phyloP scores from a whole-genome alignment of 805 yeast species.

The Cyberlindnera saturnus region DNA sequence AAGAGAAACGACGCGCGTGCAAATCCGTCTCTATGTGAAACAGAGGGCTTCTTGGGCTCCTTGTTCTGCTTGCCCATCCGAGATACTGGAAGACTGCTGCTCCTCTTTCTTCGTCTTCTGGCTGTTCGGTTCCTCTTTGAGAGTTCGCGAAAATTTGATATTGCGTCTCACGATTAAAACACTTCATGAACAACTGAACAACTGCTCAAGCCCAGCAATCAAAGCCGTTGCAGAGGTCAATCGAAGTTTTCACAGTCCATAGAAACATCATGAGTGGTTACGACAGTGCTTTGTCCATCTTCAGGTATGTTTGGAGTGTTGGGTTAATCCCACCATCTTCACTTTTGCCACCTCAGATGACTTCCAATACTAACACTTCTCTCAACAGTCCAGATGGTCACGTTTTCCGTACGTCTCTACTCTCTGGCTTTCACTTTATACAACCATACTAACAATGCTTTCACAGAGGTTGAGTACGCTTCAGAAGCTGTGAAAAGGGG shows the following conservation, averaged over 20 bases:
- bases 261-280: slow-evolving; percentile 80
- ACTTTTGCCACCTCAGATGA: slow-evolving; percentile 1
- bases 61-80: slow-evolving; percentile 14
- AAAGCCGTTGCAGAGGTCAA: too few species aligned
- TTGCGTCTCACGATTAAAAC: not conserved
- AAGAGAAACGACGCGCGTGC: slow-evolving; percentile 53
- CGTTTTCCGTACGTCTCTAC: slow-evolving; percentile 64
- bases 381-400: slow-evolving; percentile 87
- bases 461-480: slow-evolving; percentile 86
- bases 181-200: too few species aligned
- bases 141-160: not conserved
- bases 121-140: too few species aligned
- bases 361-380: slow-evolving; percentile 25
- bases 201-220: too few species aligned
- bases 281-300: slow-evolving; percentile 97
- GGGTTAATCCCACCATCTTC: not conserved
- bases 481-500: slow-evolving; percentile 97
- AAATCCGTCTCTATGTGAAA: slow-evolving; percentile 43
- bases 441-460: slow-evolving; percentile 5
- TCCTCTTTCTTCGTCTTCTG: not conserved
- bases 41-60: slow-evolving; percentile 3
- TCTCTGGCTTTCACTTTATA: too few species aligned
- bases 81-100: too few species aligned
- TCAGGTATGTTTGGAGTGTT: slow-evolving; percentile 58
- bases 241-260: not conserved